Percentiles rank a stretch among this genome's conserved stretches.
These are phyloP conservation scores for Aspergillus pseudoviridinutans DNA, from an alignment of 2,329 filamentous ascomycete genomes.

Conservation along the genomic window DNA sequence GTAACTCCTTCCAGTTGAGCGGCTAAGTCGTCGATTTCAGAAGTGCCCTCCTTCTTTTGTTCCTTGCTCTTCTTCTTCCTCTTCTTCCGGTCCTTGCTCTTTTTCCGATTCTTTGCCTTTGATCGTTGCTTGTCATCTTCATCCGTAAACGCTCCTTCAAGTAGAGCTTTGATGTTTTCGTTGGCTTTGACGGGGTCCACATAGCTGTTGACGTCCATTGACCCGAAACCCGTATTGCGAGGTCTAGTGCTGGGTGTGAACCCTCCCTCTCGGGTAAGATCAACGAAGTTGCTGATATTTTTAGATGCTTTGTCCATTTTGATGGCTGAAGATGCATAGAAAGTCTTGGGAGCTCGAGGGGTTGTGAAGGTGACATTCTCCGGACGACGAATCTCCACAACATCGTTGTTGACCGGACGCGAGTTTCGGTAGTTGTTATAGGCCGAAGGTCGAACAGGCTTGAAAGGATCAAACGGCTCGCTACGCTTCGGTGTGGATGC, in stretches of 20 bases:
- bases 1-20: conserved; percentile 41
- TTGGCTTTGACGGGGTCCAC: conserved; percentile 48
- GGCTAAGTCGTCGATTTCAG: conserved; percentile 41
- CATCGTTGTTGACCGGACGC: conserved; percentile 23
- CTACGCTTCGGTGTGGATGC: conserved; percentile 21
- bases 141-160: conserved; percentile 50
- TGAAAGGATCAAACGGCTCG: conserved; percentile 39
- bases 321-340: conserved; percentile 47
- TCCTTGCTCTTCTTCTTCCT: conserved; percentile 15
- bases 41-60: conserved; percentile 19
- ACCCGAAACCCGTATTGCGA: conserved; percentile 49
- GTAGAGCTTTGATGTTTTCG: conserved; percentile 49
- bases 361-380: conserved; percentile 47
- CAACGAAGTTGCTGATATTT: conserved; percentile 45
- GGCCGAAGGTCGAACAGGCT: conserved; percentile 34
- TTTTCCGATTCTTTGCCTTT: conserved; percentile 38
- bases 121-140: conserved; percentile 43
- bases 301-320: conserved; percentile 40
- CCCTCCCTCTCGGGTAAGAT: conserved; percentile 46
- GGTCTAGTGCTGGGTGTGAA: conserved; percentile 47
- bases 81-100: conserved; percentile 10
- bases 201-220: conserved; percentile 51
- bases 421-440: conserved; percentile 29
- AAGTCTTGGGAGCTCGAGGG: conserved; percentile 48
- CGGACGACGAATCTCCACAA: conserved; percentile 48